Evolutionary conservation across 495 filamentous ascomycete genomes (phyloP).

Genomic region (Penicillium arizonense): DNA sequence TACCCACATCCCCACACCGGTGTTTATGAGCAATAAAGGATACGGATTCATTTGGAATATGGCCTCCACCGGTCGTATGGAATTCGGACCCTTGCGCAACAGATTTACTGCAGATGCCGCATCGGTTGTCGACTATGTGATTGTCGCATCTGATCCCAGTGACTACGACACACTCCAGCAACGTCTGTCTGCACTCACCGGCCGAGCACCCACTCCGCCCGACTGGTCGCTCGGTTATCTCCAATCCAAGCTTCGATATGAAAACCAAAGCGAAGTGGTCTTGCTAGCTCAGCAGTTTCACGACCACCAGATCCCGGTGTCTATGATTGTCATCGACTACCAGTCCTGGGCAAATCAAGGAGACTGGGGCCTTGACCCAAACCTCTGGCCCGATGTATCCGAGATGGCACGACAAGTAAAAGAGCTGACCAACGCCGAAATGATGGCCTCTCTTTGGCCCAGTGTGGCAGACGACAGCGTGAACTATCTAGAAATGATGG

Average conservation of each 20-base stretch:
- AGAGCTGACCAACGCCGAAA: constrained; percentile 27
- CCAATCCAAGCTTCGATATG: constrained; percentile 35
- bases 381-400: constrained; percentile 23
- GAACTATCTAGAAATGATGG: constrained; percentile 29
- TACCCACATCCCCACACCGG: constrained; percentile 25
- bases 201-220: constrained; percentile 26
- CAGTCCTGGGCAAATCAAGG: constrained; percentile 34
- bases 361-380: constrained; percentile 31
- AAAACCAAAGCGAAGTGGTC: constrained; percentile 27
- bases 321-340: constrained; percentile 33
- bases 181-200: constrained; percentile 25
- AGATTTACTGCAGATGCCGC: constrained; percentile 22
- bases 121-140: constrained; percentile 28
- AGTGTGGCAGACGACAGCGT: constrained; percentile 28
- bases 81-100: constrained; percentile 23
- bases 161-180: constrained; percentile 29
- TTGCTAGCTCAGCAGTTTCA: constrained; percentile 23
- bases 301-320: constrained; percentile 22
- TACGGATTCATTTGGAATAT: constrained; percentile 32
- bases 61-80: constrained; percentile 28
- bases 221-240: constrained; percentile 31
- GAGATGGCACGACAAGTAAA: constrained; percentile 25
- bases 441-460: constrained; percentile 36
- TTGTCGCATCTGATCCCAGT: constrained; percentile 15
- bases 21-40: constrained; percentile 30